These are phyloP conservation scores for Penicillium crustosum DNA, from an alignment of 2,329 filamentous ascomycete genomes.

Conservation along the genomic window DNA sequence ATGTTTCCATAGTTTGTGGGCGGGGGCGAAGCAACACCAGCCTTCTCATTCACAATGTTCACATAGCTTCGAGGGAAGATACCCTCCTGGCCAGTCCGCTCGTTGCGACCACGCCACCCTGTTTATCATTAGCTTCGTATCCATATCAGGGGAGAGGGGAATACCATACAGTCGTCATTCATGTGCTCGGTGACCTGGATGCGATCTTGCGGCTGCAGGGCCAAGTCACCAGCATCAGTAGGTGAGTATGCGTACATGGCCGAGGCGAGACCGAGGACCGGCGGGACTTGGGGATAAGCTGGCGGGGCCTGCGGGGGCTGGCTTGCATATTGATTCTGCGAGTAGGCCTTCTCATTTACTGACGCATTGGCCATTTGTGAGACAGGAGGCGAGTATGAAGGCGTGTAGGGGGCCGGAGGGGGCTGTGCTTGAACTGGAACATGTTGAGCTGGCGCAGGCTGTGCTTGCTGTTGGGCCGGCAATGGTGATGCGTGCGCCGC, in stretches of 20 bases:
- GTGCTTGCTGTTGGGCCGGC: conserved; percentile 33
- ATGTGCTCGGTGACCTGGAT: conserved; percentile 85
- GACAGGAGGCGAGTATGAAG: conserved; percentile 43
- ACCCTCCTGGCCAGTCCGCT: conserved; percentile 78
- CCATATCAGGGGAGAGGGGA: not conserved
- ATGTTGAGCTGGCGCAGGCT: conserved; percentile 16
- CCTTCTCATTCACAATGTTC: conserved; percentile 65
- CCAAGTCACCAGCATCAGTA: conserved; percentile 77
- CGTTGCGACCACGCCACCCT: conserved; percentile 80
- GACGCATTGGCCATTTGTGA: conserved; percentile 40
- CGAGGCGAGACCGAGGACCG: conserved; percentile 68
- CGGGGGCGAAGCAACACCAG: conserved; percentile 35
- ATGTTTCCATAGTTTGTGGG: conserved; percentile 57
- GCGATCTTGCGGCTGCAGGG: conserved; percentile 75
- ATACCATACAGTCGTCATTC: conserved; percentile 76
- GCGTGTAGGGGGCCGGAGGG: conserved; percentile 36
- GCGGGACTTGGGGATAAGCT: conserved; percentile 51
- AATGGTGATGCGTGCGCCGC: conserved; percentile 21
- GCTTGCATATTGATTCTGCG: conserved; percentile 28
- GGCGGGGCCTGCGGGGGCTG: conserved; percentile 52
- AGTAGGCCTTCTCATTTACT: conserved; percentile 44
- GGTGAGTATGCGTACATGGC: conserved; percentile 83
- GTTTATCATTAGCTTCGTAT: conserved; percentile 16
- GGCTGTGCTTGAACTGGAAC: conserved; percentile 28
- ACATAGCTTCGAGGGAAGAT: conserved; percentile 97